These are phyloP conservation scores for Areca catechu DNA, from an alignment of 176 grass and related monocot species.

Conservation along the genomic window DNA sequence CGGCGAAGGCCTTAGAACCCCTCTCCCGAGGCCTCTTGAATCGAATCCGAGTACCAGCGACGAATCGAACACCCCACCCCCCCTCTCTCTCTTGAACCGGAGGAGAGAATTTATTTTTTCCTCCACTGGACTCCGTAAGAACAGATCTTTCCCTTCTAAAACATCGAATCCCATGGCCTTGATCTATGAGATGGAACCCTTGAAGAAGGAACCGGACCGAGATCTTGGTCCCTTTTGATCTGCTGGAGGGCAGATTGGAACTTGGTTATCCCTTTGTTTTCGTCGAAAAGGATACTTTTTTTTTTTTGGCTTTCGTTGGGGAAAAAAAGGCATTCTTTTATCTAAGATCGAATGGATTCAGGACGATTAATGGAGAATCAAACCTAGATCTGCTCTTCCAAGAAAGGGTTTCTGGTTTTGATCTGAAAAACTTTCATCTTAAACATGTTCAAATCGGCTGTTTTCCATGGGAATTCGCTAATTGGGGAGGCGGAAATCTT, in stretches of 20 bases:
- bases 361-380: constrained; percentile 1
- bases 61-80: background rate
- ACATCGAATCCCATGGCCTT: background rate
- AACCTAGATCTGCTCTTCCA: constrained; percentile 13
- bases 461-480: constrained; percentile 52
- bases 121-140: background rate
- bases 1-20: background rate
- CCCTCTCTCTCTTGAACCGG: background rate
- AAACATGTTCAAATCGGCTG: constrained; percentile 62
- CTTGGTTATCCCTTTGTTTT: background rate
- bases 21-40: background rate
- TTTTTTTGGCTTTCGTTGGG: background rate
- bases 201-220: constrained; percentile 4
- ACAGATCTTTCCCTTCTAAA: constrained; percentile 1
- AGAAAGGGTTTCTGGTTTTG: constrained; percentile 4
- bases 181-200: background rate
- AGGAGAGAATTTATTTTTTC: too few relatives aligned
- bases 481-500: constrained; percentile 72
- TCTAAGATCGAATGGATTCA: background rate
- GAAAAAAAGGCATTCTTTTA: too few relatives aligned
- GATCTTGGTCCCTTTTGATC: constrained; percentile 4
- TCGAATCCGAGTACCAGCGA: background rate
- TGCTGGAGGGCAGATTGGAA: background rate
- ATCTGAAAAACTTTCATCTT: constrained; percentile 5
- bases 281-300: background rate